Evolutionary conservation across 2,329 filamentous ascomycete species (phyloP), one percentile per base, ranked within the genome.

Genomic region (Nemania sp.): DNA sequence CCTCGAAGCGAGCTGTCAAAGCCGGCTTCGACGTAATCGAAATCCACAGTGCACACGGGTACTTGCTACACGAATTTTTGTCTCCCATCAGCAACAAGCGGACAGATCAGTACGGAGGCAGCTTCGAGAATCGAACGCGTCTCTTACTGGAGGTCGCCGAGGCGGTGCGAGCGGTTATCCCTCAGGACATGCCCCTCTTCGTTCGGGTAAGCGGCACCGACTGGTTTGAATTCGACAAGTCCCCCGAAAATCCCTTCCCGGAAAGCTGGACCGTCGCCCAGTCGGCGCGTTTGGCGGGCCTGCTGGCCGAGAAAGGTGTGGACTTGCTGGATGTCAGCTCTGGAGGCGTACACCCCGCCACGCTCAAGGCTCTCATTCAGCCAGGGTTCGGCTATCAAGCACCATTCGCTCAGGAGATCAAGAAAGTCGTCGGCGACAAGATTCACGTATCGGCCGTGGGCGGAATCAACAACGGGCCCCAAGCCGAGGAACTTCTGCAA

Each of bases 11-110:
- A 17, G 72, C 76, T 11, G 72, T 79, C 7, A 52, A 68, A 64
- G 83, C 82, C 3, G 84, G 83, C 0, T 84, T 87, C 64, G 88
- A 90, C 68, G 84, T 85, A 3, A 80, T 90, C 15, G 88, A 87
- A 73, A 85, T 96, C 52, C 91, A 95, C 77, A 84, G 83, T 67
- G 91, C 90, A 0, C 91, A 95, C 69, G 90, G 91, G 0, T 95
- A 93, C 71, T 81, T 95, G 0, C 77, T 94, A 0, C 85, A 87
- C 67, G 77, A 79, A 1, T 95, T 94, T 78, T 62, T 92, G 2
- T 87, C 85, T 0, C 90, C 90, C 0, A 82, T 83, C 0, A 80
- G 81, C n/a, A 95, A 95, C 75, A 78, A 84, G 51, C 82, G 91
- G 15, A 89, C 80, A 0, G 88, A 90, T 69, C 69, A 80, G 58